Base-by-base conservation (phyloP, 2,329 filamentous ascomycete genomes). In the Ascocoryne sarcoides region DNA sequence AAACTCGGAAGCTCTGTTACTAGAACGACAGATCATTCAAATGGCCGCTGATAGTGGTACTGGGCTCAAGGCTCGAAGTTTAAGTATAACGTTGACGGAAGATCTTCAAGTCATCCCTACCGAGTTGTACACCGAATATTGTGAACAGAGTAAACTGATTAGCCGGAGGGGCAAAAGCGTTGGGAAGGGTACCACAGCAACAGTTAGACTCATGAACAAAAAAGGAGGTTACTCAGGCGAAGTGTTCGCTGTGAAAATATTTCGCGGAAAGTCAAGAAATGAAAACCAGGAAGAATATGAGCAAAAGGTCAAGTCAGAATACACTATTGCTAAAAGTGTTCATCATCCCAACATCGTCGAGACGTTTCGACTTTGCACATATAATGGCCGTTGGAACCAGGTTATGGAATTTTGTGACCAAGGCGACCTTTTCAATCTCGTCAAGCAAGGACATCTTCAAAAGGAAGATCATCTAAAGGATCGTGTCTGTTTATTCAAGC, bases 391-490 rank as follows among this genome's bases (percentile, higher is more conserved):
- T 29, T 93, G 84, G 83, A 89, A 87, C 59, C 85, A 93, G 59
- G 85, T 94, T 41, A 95, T 95, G 88, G 86, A 95, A 59, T 93
- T 84, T 60, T 94, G 88, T 65, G 72, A 76, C 3, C 77, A 86
- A 51, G 87, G 88, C 33, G 88, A 94, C 56, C 66, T 95, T 4
- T 90, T 83, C 60, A 70, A 71, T 46, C 66, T 94, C 10, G 80
- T 93, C 29, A 75, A 80, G 49, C 82, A 81, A 59, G 74, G 75
- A 23, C 81, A 82, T 53, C 75, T 93, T 48, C 74, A 68, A 42
- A 64, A 68, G 3, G 71, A 79, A 5, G 78, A 83, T 40, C 77
- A 79, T 17, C 37, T 73, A 12, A 69, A 72, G 41, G 85, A 93
- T 57, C 79, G 84, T 8, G 66, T 84, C 21, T 94, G 88, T 62